phyloP scores from a whole-genome alignment of 345 rosid species.

The Rhizophora mangle region DNA sequence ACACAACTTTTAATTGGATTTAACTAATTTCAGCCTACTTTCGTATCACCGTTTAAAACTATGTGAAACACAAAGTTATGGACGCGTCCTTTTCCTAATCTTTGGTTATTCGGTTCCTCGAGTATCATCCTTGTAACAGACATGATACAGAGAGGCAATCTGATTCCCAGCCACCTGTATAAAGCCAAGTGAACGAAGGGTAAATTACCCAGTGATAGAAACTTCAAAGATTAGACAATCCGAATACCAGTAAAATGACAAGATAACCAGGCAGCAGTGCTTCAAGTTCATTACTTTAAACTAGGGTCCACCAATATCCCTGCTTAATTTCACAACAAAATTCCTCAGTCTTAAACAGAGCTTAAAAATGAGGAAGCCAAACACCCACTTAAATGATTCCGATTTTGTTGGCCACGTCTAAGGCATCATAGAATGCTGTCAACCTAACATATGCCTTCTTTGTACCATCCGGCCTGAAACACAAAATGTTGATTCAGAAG shows the following conservation, averaged over 20 bases:
- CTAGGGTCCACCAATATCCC: neutral
- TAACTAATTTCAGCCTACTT: too few relatives aligned
- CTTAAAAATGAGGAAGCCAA: neutral
- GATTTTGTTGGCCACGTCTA: slow-evolving; percentile 97
- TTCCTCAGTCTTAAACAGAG: neutral
- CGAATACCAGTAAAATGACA: neutral
- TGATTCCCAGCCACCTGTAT: too few relatives aligned
- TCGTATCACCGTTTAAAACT: too few relatives aligned
- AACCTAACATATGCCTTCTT: slow-evolving; percentile 93
- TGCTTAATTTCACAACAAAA: slow-evolving; percentile 9
- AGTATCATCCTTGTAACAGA: too few relatives aligned
- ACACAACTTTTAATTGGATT: too few relatives aligned
- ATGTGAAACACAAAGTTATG: too few relatives aligned
- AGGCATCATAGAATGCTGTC: slow-evolving; percentile 85
- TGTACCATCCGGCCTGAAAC: slow-evolving; percentile 83
- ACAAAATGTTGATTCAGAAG: neutral
- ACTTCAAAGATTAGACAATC: neutral
- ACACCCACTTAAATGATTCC: slow-evolving; percentile 61
- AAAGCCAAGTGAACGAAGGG: too few relatives aligned
- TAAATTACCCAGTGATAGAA: neutral
- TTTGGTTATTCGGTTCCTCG: too few relatives aligned
- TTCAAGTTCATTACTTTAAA: slow-evolving; percentile 1
- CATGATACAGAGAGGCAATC: too few relatives aligned
- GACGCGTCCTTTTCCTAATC: too few relatives aligned
- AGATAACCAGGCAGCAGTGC: slow-evolving; percentile 9